Conservation (phyloP, 129 eudicot genomes). For the Ambrosia trifida region DNA sequence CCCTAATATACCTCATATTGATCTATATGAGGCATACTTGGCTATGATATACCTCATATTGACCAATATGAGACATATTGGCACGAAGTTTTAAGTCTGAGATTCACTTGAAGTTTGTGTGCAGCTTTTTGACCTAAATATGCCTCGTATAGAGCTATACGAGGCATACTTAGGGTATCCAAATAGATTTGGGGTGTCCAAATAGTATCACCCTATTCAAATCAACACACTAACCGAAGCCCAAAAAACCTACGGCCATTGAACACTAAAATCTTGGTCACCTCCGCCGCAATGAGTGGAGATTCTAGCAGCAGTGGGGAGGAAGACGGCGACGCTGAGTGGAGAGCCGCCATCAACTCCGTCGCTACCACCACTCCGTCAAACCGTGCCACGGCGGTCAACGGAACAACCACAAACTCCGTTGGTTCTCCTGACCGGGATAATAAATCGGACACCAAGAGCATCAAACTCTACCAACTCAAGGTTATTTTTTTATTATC, state of each 20-base stretch:
- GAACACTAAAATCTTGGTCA: neutral
- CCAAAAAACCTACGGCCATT: neutral
- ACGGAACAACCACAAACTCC: constrained; percentile 22
- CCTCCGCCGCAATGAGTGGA: constrained; percentile 38
- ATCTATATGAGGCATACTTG: too few species aligned
- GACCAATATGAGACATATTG: too few species aligned
- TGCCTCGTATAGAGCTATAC: too few species aligned
- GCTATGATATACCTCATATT: too few species aligned
- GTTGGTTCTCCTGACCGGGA: constrained; percentile 18
- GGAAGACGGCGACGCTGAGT: constrained; percentile 84
- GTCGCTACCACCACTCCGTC: constrained; percentile 46
- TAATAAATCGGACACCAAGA: constrained; percentile 31
- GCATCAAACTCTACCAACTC: constrained; percentile 12
- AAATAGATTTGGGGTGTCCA: too few species aligned
- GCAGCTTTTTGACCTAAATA: too few species aligned
- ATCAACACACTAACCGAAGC: too few species aligned
- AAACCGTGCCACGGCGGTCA: neutral
- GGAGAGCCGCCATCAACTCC: constrained; percentile 89
- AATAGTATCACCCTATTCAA: too few species aligned
- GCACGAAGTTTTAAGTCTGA: too few species aligned
- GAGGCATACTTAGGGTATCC: too few species aligned
- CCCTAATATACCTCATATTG: too few species aligned
- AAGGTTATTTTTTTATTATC: neutral
- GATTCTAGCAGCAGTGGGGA: constrained; percentile 76
- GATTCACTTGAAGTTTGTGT: too few species aligned